Evolutionary conservation across 176 grass and related monocot genomes (phyloP), one percentile per base, ranked within the genome.

Genomic region (Tillandsia fasciculata): DNA sequence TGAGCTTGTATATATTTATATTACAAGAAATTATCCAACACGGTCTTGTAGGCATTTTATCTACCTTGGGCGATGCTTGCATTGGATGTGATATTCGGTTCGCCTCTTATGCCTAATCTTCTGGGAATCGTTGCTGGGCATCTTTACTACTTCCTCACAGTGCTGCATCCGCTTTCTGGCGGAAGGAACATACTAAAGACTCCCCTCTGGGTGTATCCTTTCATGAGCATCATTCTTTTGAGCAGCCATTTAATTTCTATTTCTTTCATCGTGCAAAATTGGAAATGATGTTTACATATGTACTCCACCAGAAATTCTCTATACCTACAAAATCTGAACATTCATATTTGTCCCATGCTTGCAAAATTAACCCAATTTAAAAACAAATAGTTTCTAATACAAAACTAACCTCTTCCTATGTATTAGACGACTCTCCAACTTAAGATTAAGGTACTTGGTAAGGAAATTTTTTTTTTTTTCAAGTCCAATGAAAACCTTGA

Each of bases 191-290:
- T 78, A 53, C 82, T 99, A 53, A 99, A 94, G 87, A 94, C 90
- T 70, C 95, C 90, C 1, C 70, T 82, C 50, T 99, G 89, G 87
- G 79, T 99, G 87, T 99, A 94, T 99, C 90, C 90, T 99, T 88
- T 78, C 68, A 72, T 73, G 20, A 2, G n/a, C 18, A 52, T 79
- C 77, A 42, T 52, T 69, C 66, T 84, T 57, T 42, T 27, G 18
- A 27, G 49, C 27, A 61, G n/a, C 78, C 69, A 56, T 18, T 8
- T 12, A 15, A 11, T 8, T 15, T 23, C 18, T 51, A 23, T 26
- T 6, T 10, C 17, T 52, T 71, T 53, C 11, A 11, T 22, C 53
- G 4, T 47, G 48, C 65, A 13, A 63, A 28, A 69, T 68, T 33
- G 29, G 29, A 33, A 58, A 28, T 15, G 11, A 53, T 54, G 14